Evolutionary conservation across 129 eudicot genomes (phyloP), one percentile per base, ranked within the genome.

Genomic region (Chrysanthemum makinoi): DNA sequence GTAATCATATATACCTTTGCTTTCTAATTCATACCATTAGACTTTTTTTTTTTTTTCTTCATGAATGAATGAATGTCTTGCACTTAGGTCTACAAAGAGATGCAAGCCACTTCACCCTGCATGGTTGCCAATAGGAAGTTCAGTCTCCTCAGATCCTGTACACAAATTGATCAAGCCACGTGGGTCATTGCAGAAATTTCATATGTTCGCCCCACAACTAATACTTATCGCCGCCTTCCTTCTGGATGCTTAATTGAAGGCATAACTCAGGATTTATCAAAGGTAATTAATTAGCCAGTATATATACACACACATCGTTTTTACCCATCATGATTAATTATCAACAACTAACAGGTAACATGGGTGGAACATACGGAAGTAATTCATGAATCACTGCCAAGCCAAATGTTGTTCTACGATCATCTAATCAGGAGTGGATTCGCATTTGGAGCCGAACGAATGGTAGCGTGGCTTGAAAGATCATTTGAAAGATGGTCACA

Each of bases 321-420:
- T 16, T 19, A 19, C 28, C 24, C n/a, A 19, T 30, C 35, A 30
- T 30, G 35, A 20, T 30, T 30, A 30, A 22, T 22, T 22, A 22
- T 22, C 24, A 22, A 22, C 4, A 5, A 30, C 4, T 5, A 16
- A 17, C 62, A 56, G 62, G 13, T 56, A 6, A 56, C 24, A 18
- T 56, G 62, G 62, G 62, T 56, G 62, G 62, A 56, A 18, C 62
- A 56, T 56, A n/a, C n/a, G 22, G 24, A 56, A 56, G 20, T 30
- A 30, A 30, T 56, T 56, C 22, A 56, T 16, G 12, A 56, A 5
- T 7, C 11, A 17, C 11, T 17, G 18, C 10, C 24, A 56, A 17
- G 0, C 62, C 61, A 17, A 3, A 55, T 2, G 6, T 30, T 30
- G 61, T 8, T 55, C 20, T 55, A 17, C 10, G 20, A 55, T 17